Base-by-base conservation (phyloP, 805 yeast species). In the Metschnikowia amazonensis region DNA sequence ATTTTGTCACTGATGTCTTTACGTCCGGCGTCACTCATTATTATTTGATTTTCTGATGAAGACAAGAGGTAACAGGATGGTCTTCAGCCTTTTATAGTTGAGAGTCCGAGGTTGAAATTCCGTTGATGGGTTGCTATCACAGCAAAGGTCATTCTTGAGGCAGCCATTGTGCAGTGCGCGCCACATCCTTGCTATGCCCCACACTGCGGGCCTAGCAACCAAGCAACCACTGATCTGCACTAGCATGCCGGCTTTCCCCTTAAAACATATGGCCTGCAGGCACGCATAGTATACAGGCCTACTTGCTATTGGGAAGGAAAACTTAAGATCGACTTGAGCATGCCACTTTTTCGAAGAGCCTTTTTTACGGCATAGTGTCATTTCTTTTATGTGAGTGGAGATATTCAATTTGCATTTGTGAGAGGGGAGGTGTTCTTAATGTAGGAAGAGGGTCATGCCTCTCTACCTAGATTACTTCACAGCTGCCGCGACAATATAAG, bases 11-110 rank as follows among this genome's bases (percentile, higher is more conserved):
- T 55, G 52, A 70, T 59, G 51, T 64, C 63, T 66, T 70, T 65
- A 62, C 76, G 66, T 51, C 75, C 76, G 34, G 61, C 46, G 65
- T 71, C 74, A 51, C 73, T 63, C 75, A 71, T 71, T 20, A 11
- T 20, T 44, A 17, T 16, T 42, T 55, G 42, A 18, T 36, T 36
- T 37, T 31, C 6, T 18, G 23, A 17, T 16, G 8, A 44, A 13
- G n/a, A 6, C 18, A 36, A 8, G 11, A 23, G n/a, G 23, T 42
- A n/a, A n/a, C n/a, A n/a, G 36, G 30, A 18, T 3, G 10, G 6
- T 4, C 4, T 16, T 5, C n/a, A 28, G 29, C 43, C 29, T 45
- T 52, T 38, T 44, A 52, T 52, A 52, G 28, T 20, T 27, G 16
- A 30, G 31, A 10, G 8, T 16, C 24, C 6, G 27, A 27, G 32